Conservation (phyloP, 1,139 yeast species). For the Kurtzmaniella natalensis region DNA sequence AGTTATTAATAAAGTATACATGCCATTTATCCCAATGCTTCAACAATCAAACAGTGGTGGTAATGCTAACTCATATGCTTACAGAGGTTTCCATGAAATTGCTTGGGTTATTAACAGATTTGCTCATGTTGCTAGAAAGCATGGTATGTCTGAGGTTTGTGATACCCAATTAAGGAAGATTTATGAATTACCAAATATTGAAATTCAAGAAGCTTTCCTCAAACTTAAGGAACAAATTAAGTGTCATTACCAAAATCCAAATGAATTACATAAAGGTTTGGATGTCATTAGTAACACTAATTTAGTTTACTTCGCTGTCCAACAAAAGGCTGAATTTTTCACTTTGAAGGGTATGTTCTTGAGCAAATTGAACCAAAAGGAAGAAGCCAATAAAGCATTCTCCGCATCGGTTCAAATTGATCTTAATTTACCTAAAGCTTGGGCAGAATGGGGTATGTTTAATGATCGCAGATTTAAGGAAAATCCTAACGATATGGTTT, state of each 20-base stretch:
- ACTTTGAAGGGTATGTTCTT: conserved; percentile 97
- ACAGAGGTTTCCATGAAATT: conserved; percentile 96
- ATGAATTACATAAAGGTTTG: conserved; percentile 87
- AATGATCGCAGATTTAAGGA: conserved; percentile 87
- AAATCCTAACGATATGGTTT: conserved; percentile 74
- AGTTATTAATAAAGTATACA: conserved; percentile 90
- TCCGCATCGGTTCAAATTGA: conserved; percentile 97
- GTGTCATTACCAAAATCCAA: conserved; percentile 86
- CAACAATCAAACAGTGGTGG: conserved; percentile 71
- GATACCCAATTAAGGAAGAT: conserved; percentile 88
- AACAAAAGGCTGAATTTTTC: conserved; percentile 96
- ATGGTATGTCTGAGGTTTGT: conserved; percentile 95
- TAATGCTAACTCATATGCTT: conserved; percentile 86
- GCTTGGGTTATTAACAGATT: conserved; percentile 98
- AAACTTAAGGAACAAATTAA: conserved; percentile 96
- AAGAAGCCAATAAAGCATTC: conserved; percentile 96
- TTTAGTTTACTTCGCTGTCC: conserved; percentile 91
- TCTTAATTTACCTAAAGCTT: conserved; percentile 89
- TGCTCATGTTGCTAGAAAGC: conserved; percentile 97
- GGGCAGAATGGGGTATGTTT: conserved; percentile 99
- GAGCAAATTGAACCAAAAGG: conserved; percentile 82
- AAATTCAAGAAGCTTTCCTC: conserved; percentile 95
- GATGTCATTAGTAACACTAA: conserved; percentile 97
- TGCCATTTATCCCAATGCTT: conserved; percentile 85
- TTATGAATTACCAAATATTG: conserved; percentile 94